Conservation (phyloP, 805 yeast genomes). For the Candida silvatica region DNA sequence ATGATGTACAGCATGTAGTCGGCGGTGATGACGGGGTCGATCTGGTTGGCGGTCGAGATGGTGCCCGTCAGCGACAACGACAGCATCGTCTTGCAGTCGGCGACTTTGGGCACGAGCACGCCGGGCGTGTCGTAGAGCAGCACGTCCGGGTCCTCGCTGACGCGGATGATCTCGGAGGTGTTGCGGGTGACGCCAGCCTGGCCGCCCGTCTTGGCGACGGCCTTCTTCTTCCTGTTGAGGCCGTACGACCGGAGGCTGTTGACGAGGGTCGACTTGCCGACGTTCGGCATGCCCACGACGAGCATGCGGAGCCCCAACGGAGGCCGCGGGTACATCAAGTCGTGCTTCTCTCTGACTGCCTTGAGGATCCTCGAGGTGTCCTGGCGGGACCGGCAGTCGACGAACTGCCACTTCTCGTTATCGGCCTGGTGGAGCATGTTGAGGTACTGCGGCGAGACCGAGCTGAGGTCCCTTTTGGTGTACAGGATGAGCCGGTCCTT, state of each 20-base stretch:
- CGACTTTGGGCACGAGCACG: conserved; percentile 70
- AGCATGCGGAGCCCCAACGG: conserved; percentile 75
- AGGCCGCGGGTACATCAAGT: conserved; percentile 53
- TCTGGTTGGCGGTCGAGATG: conserved; percentile 42
- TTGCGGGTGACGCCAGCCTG: conserved; percentile 85
- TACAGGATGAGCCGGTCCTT: conserved; percentile 59
- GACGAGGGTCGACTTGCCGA: conserved; percentile 88
- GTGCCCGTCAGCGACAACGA: conserved; percentile 68
- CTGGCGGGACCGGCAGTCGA: conserved; percentile 46
- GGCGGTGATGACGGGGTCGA: conserved; percentile 81
- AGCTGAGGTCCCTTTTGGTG: conserved; percentile 63
- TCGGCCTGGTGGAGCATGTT: conserved; percentile 35
- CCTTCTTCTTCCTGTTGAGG: conserved; percentile 29
- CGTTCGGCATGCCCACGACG: conserved; percentile 94
- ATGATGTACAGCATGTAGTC: conserved; percentile 73
- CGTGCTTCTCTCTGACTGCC: conserved; percentile 35
- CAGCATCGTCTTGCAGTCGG: conserved; percentile 61
- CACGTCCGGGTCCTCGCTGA: conserved; percentile 53
- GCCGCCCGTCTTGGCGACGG: conserved; percentile 76
- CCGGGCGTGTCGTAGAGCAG: conserved; percentile 90
- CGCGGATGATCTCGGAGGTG: conserved; percentile 66
- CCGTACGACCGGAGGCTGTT: conserved; percentile 53
- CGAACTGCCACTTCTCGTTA: conserved; percentile 34
- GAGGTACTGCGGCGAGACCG: conserved; percentile 31
- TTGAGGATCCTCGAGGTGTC: conserved; percentile 47